Base-by-base conservation (phyloP, 495 filamentous ascomycete genomes). In the Aspergillus incahuasiensis region DNA sequence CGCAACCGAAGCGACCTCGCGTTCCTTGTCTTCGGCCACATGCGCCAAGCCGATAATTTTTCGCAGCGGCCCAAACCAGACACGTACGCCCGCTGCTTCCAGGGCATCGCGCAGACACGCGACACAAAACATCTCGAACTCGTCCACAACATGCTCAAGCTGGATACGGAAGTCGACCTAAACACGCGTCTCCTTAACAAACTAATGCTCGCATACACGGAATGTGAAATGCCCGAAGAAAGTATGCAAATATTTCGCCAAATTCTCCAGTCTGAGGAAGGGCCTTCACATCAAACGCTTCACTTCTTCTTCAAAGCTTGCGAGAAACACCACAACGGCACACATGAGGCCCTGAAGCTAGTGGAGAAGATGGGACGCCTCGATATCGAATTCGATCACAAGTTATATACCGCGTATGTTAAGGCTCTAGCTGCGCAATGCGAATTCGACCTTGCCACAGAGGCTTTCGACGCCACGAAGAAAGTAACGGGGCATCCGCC, bases 71-170 rank as follows among this genome's bases (percentile, higher is more conserved):
- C 94, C 1, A 86, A 76, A 13, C 64, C 79, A 12, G 84, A 89
- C 48, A 87, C 86, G 1, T 98, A 97, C 67, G 81, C 86, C 21
- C 68, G 78, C 20, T 91, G 85, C 48, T 84, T 97, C 58, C 80
- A 85, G 43, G 92, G 92, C 3, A 75, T 96, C 15, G 89, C 86
- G 15, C 71, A 77, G 22, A 76, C 75, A 7, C 80, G 74, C 0
- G 86, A 95, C 56, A 52, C 70, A 3, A 85, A 88, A 32, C 82
- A 81, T 38, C 71, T 96, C 30, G 78, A 84, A 53, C 79, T 86
- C 35, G 79, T 95, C 15, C 88, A 95, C 65, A 96, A 96, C 62
- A 91, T 95, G 82, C 77, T 96, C 44, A 96, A 95, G 69, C 83
- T 97, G 58, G 94, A 97, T 70, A 74, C 83, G 8, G 77, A 82